Percentiles rank a stretch among this genome's conserved stretches.
Evolutionary conservation across 345 rosid species (phyloP).

Genomic region (Citrus sinensis): DNA sequence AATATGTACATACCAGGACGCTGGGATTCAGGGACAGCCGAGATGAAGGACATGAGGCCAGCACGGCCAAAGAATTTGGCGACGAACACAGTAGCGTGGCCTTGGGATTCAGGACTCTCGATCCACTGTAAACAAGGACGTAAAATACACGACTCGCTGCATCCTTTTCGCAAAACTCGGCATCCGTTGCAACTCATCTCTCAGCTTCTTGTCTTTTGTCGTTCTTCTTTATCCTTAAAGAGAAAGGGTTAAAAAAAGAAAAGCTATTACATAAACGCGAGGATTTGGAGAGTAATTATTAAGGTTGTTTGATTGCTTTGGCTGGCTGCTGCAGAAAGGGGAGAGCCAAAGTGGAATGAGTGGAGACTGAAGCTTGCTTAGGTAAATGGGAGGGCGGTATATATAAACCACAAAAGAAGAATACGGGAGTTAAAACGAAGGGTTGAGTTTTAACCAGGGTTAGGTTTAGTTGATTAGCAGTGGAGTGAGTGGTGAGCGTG

Average conservation of each 20-base stretch:
- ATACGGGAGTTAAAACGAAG: neutral
- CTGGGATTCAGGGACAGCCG: conserved; percentile 84
- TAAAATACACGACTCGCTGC: conserved; percentile 87
- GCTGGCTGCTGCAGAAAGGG: neutral
- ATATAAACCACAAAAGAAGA: conserved; percentile 17
- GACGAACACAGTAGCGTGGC: conserved; percentile 95
- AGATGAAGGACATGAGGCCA: conserved; percentile 93
- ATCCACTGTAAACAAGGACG: conserved; percentile 94
- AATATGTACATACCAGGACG: conserved; percentile 60
- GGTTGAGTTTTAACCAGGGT: conserved; percentile 18
- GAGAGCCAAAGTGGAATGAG: neutral
- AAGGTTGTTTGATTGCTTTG: neutral
- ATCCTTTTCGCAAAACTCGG: conserved; percentile 91
- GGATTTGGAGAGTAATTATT: too few species aligned
- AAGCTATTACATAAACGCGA: conserved; percentile 15
- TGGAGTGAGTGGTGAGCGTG: too few species aligned
- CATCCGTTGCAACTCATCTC: conserved; percentile 98
- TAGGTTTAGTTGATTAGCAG: conserved; percentile 27
- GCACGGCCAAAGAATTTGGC: conserved; percentile 99
- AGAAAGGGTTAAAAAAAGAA: too few species aligned
- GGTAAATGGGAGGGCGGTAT: neutral
- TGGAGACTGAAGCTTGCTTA: neutral
- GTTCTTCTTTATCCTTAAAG: neutral
- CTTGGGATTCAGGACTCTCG: conserved; percentile 85
- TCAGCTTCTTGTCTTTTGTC: neutral